Conservation (phyloP, 306 rosid species). For the Carpinus viminea region DNA sequence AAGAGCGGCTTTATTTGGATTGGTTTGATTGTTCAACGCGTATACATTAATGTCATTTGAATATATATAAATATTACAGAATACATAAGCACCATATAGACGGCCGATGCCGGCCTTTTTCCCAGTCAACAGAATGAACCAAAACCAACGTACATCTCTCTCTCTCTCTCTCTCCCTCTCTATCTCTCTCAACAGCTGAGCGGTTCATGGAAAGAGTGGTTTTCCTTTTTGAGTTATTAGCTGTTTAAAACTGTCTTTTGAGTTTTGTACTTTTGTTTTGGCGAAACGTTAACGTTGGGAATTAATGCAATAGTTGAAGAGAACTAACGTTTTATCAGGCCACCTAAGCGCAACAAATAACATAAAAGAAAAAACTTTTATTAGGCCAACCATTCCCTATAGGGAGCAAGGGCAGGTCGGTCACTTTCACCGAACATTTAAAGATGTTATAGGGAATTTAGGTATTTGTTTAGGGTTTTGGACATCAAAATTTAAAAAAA, state of each 20-base stretch:
- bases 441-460: no score
- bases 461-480: no score
- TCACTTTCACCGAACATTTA: no score
- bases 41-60: slow-evolving; percentile 37
- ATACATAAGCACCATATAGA: slow-evolving; percentile 27
- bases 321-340: no score
- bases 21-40: slow-evolving; percentile 68
- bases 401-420: no score
- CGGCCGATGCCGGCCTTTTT: slow-evolving; percentile 73
- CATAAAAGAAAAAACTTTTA: no score
- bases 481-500: no score
- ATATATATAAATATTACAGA: no score
- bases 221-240: not conserved
- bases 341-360: no score
- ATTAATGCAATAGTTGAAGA: not conserved
- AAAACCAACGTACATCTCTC: not conserved
- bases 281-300: not conserved
- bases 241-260: not conserved
- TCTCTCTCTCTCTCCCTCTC: not conserved
- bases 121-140: slow-evolving; percentile 58
- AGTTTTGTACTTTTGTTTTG: not conserved
- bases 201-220: not conserved
- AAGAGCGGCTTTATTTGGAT: slow-evolving; percentile 19
- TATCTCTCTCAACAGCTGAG: not conserved
- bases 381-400: no score